Evolutionary conservation across 1,284 basidiomycete genomes (phyloP), one percentile per base, ranked within the genome.

Genomic region (Ustilago cynodontis): DNA sequence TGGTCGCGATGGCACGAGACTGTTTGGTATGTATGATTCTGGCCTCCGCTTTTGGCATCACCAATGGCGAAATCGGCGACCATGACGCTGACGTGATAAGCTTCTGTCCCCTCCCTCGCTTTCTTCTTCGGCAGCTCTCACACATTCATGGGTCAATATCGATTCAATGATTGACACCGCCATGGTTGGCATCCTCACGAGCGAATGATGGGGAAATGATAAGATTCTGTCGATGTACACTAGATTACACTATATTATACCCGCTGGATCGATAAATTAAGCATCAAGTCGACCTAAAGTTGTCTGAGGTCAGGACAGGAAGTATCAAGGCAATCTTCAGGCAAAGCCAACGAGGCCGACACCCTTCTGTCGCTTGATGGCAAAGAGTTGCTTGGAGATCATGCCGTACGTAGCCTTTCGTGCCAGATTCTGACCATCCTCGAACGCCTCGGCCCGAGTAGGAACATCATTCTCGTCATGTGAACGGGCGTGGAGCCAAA

Each of bases 161-260:
- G 95, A 98, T 69, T 92, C 92, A 78, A 95, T 98, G 92, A 89
- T 99, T 47, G 94, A 97, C 85, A 89, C 91, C 45, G 96, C 94
- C 85, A 88, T 97, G 68, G 91, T 98, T 53, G 96, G 96, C 16
- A 92, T 97, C 77, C 88, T 97, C 28, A 66, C 63, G 5, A 59
- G 51, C 59, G 69, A 77, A 26, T 55, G 51, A 33, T 14, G 24
- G 13, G 14, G 6, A 9, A 20, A 26, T 49, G 13, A 22, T 24
- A 39, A 9, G 51, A 20, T 31, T 22, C 16, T n/a, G 31, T 33
- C 28, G 51, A 24, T 53, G 50, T 58, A 65, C 50, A 63, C 22
- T 51, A 49, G 52, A 61, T 50, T 43, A 39, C 37, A 33, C 13
- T 31, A 50, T 16, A 29, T 45, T 54, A 70, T 70, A 70, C 54